phyloP scores from a whole-genome alignment of 2,329 filamentous ascomycete genomes.

The Microcyclospora pomicola region DNA sequence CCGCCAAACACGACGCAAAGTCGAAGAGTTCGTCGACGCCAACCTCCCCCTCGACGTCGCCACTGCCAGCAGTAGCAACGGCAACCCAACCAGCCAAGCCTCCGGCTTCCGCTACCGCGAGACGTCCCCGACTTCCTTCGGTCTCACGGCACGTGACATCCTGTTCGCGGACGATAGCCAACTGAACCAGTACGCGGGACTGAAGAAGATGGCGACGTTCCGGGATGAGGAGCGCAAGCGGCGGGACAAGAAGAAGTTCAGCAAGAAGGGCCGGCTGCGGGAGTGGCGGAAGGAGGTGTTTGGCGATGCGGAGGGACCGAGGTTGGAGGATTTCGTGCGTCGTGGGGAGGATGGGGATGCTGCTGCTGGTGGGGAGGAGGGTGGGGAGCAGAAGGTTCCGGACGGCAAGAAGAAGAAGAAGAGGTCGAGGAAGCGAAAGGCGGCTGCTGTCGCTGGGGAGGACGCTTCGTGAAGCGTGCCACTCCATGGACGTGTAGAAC shows the following conservation, averaged over 20 bases:
- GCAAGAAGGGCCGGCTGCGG: constrained; percentile 81
- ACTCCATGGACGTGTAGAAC: no score
- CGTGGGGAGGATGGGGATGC: background rate
- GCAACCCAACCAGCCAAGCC: constrained; percentile 28
- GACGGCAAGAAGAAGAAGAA: background rate
- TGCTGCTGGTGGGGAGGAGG: background rate
- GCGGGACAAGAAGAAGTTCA: constrained; percentile 72
- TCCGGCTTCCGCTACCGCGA: constrained; percentile 78
- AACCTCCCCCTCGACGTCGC: constrained; percentile 54
- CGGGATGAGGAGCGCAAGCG: constrained; percentile 79
- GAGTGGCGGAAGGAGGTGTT: constrained; percentile 69
- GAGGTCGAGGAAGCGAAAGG: background rate
- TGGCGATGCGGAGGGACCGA: constrained; percentile 42
- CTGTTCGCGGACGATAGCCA: constrained; percentile 74
- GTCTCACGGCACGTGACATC: constrained; percentile 80
- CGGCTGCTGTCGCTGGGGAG: background rate
- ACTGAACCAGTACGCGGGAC: constrained; percentile 77
- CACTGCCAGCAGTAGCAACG: constrained; percentile 32
- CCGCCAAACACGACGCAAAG: constrained; percentile 67
- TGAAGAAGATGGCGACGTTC: constrained; percentile 91
- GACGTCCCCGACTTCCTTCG: constrained; percentile 79
- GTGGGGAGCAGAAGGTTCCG: background rate
- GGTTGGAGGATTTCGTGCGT: constrained; percentile 4
- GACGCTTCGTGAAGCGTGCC: no score
- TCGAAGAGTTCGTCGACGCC: constrained; percentile 75